Percentiles rank a stretch among this genome's conserved stretches.
These are phyloP conservation scores for Cutaneotrichosporon cutaneum DNA, from an alignment of 1,284 basidiomycete genomes.

Conservation along the genomic window DNA sequence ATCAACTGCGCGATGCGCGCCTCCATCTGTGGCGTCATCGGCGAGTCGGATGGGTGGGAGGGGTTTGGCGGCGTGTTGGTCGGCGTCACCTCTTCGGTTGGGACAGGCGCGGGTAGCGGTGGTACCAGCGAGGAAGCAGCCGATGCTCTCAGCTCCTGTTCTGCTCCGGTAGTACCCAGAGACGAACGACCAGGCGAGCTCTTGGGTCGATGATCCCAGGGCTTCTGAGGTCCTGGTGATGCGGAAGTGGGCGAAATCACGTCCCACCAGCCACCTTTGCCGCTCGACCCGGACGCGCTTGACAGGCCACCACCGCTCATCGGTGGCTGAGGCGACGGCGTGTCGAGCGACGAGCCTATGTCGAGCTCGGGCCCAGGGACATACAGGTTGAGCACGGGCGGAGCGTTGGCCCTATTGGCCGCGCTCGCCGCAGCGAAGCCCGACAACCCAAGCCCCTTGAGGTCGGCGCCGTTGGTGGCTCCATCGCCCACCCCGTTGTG, in stretches of 20 bases:
- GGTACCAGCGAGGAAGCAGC: neutral
- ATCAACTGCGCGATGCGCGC: constrained; percentile 1
- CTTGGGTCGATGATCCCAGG: neutral
- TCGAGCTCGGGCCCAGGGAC: constrained; percentile 12
- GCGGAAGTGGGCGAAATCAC: constrained; percentile 13
- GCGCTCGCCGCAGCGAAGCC: neutral
- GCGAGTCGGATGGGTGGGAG: neutral
- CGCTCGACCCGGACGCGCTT: neutral
- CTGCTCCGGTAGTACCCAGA: neutral
- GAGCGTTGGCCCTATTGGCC: neutral
- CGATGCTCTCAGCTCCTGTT: neutral
- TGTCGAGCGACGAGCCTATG: neutral
- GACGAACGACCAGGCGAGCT: neutral
- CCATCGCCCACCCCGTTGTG: neutral
- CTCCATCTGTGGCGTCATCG: constrained; percentile 9
- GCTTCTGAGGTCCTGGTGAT: neutral
- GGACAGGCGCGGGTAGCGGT: constrained; percentile 8
- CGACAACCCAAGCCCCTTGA: constrained; percentile 4
- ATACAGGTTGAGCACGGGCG: constrained; percentile 8
- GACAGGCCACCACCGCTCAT: neutral
- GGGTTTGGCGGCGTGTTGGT: neutral
- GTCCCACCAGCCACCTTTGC: constrained; percentile 22
- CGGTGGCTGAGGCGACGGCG: neutral
- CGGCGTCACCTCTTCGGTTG: neutral
- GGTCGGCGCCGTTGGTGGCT: neutral